Conservation (phyloP, 192 early-diverging fungal species). For the Coemansia sp. region DNA sequence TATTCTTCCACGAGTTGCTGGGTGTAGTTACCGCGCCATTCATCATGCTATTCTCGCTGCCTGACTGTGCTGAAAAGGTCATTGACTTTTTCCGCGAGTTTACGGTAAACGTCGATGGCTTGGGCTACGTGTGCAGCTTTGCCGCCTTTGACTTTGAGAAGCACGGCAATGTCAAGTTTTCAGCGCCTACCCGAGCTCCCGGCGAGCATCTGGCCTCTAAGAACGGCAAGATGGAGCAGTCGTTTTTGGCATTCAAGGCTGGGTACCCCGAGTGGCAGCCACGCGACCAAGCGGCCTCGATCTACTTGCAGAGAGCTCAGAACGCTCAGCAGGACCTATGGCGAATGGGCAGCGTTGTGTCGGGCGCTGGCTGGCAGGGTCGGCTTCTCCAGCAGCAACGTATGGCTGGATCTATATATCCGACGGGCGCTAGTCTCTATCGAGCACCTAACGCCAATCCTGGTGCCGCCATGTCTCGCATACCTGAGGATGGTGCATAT, state of each 20-base stretch:
- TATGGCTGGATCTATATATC: constrained; percentile 52
- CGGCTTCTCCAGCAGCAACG: constrained; percentile 52
- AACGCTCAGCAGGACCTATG: constrained; percentile 54
- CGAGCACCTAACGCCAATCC: constrained; percentile 3
- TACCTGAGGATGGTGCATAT: constrained; percentile 10
- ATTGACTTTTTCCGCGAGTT: constrained; percentile 96
- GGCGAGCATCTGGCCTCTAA: constrained; percentile 72
- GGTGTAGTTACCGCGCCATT: constrained; percentile 82
- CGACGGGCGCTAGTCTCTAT: constrained; percentile 52
- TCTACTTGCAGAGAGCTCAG: constrained; percentile 71
- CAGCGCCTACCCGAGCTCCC: constrained; percentile 65
- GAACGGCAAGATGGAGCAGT: constrained; percentile 98
- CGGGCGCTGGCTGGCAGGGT: constrained; percentile 46
- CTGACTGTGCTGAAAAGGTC: constrained; percentile 72
- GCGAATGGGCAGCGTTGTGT: constrained; percentile 26
- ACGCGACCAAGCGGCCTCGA: constrained; percentile 72
- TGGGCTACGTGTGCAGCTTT: constrained; percentile 97
- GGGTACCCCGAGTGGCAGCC: constrained; percentile 96
- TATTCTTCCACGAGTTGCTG: constrained; percentile 83
- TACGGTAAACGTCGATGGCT: constrained; percentile 86
- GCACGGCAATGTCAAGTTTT: constrained; percentile 88
- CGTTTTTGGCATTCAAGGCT: constrained; percentile 93
- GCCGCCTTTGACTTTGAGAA: constrained; percentile 92
- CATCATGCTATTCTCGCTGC: constrained; percentile 78
- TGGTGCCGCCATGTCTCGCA: constrained; percentile 12